A percentile compares a stretch with the other conserved stretches of the same genome.
Conservation (phyloP, 108 stramenopile genomes). For the Cyclotella sp. region DNA sequence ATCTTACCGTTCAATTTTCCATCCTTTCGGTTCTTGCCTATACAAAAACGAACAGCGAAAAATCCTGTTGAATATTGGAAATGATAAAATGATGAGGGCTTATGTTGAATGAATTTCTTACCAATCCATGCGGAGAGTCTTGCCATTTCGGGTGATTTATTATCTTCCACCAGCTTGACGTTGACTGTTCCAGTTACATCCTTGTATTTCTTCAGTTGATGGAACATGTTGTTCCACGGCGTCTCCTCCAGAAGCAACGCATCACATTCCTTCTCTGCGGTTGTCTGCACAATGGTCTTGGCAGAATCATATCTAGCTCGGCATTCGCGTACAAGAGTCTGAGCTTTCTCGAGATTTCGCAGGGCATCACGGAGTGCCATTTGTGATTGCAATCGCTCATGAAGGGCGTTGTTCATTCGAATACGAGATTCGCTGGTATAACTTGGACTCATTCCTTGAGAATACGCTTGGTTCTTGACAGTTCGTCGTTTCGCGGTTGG, state of each 20-base stretch:
- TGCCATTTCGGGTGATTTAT: conserved; percentile 37
- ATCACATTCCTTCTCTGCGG: conserved; percentile 48
- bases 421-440: conserved; percentile 26
- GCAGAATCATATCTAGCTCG: conserved; percentile 37
- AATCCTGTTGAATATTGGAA: no score
- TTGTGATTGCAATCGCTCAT: conserved; percentile 36
- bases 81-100: neutral
- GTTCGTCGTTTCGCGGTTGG: conserved; percentile 3
- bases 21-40: conserved; percentile 28
- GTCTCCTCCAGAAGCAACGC: conserved; percentile 34
- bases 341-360: conserved; percentile 31
- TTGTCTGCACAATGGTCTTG: conserved; percentile 26
- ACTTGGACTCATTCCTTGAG: neutral
- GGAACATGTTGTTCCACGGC: conserved; percentile 60
- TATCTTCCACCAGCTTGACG: conserved; percentile 39
- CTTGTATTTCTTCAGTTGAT: conserved; percentile 57
- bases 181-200: conserved; percentile 47
- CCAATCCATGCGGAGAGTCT: conserved; percentile 44
- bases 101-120: neutral
- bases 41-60: no score
- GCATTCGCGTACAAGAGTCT: conserved; percentile 25
- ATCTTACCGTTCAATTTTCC: conserved; percentile 23
- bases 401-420: conserved; percentile 46
- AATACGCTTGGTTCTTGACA: conserved; percentile 5
- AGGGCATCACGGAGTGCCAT: conserved; percentile 49